Conservation (phyloP, 495 filamentous ascomycete species). For the Penicillium paxilli region DNA sequence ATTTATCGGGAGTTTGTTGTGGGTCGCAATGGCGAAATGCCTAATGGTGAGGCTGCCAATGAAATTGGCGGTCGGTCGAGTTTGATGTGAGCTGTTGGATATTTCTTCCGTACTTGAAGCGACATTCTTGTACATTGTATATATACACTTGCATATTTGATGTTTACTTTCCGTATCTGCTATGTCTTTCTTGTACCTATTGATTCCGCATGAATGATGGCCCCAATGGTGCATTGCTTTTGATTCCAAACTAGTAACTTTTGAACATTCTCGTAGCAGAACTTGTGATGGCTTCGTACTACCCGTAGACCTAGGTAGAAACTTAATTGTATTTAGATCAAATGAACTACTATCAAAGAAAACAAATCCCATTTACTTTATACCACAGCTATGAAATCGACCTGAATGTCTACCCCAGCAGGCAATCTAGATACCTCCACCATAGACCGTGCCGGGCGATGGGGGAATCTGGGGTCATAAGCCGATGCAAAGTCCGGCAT, state of each 20-base stretch:
- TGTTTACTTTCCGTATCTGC: neutral
- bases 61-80: constrained; percentile 92
- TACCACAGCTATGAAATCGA: constrained; percentile 19
- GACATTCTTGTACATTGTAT: constrained; percentile 17
- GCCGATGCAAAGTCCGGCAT: constrained; percentile 16
- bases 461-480: constrained; percentile 15
- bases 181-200: constrained; percentile 2
- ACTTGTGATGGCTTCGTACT: no score
- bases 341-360: no score
- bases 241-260: neutral
- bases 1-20: constrained; percentile 94
- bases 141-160: constrained; percentile 16
- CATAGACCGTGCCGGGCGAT: constrained; percentile 18
- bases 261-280: neutral
- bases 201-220: neutral
- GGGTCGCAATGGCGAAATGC: constrained; percentile 91
- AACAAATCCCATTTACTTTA: neutral
- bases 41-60: constrained; percentile 80
- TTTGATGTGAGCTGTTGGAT: constrained; percentile 68
- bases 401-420: constrained; percentile 15
- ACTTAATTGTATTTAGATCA: no score
- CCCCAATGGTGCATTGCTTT: neutral
- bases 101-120: neutral
- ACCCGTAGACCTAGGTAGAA: no score
- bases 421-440: constrained; percentile 19